Base-by-base conservation (phyloP, 2,329 filamentous ascomycete species). In the Exophiala mesophila region DNA sequence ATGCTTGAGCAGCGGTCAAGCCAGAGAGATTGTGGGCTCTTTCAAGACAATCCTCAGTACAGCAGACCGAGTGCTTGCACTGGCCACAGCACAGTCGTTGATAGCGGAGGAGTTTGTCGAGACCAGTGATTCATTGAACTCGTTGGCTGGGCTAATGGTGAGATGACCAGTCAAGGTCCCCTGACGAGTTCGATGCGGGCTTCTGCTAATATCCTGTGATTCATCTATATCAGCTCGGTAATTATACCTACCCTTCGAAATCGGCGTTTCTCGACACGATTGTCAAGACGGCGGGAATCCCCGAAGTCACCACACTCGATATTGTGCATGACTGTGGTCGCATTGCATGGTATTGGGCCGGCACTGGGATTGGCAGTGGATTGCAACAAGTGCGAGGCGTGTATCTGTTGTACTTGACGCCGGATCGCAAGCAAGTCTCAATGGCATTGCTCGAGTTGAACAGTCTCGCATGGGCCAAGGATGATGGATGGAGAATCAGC, bases 381-480 rank as follows among this genome's bases (percentile, higher is more conserved):
- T 12, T 17, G 2, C 15, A 49, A 31, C 33, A 37, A 19, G 31
- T 47, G 13, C 18, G 32, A 12, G 50, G 50, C 12, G 44, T 53
- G 30, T 44, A 51, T 24, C 26, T 41, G 17, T 33, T 53, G 10
- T 40, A 46, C 18, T 35, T 36, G 16, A 43, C 41, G 2, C 32
- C 40, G 3, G 37, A 37, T 28, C 19, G 13, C 21, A 29, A n/a
- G 32, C 41, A 51, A 32, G 39, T 53, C 41, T 36, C 37, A 21
- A 44, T 37, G 39, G 49, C 44, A 35, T 44, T 44, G 38, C 35
- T 41, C 15, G 50, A 53, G 48, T 53, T 53, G 36, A 50, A 51
- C 36, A 42, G 38, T 16, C 45, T 47, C 18, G 36, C 33, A n/a
- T 53, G 48, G 50, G 45, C 36, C 24, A 41, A 34, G 33, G 33